Base-by-base conservation (phyloP, 495 filamentous ascomycete species). In the Penicillium nucicola region DNA sequence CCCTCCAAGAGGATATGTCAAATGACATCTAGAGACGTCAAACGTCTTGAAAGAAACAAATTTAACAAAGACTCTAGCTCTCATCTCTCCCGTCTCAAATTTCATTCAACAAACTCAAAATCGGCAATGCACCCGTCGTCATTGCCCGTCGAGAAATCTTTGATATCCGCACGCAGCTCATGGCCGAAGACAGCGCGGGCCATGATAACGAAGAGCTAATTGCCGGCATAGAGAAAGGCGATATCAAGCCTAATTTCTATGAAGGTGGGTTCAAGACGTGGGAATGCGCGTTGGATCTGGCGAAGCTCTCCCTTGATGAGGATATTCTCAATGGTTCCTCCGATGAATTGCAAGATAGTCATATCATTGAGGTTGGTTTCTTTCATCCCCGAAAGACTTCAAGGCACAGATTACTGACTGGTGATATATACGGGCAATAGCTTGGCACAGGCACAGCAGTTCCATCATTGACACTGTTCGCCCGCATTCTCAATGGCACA, bases 191-290 rank as follows among this genome's bases (percentile, higher is more conserved):
- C 51, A 78, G 76, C 32, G 69, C 63, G 18, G 57, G 66, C 11
- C 66, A 79, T 25, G 68, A 69, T 34, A 67, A 77, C 37, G 58
- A 70, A 55, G 65, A 73, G 48, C 57, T 74, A 14, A 75, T 76
- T 34, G 58, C 80, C 15, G 84, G 84, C 17, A 75, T 93, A 9
- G 89, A 85, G 28, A 76, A 88, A 60, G 85, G 88, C 50, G 93
- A 98, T 64, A 84, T 98, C 60, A 87, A 84, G 64, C 88, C 89
- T 11, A 86, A 87, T 53, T 84, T 97, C 60, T 98, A 98, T 67
- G 93, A 98, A 66, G 93, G 93, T 32, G 93, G 93, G n/a, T 92
- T 97, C 70, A 97, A 98, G 74, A 96, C 89, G 55, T 98, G 93
- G 93, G 93, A 98, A 70, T 96, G 93, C 71, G 85, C 87, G 10